Conservation (phyloP, 2,329 filamentous ascomycete genomes). For the Pyrenophora tritici-repentis region DNA sequence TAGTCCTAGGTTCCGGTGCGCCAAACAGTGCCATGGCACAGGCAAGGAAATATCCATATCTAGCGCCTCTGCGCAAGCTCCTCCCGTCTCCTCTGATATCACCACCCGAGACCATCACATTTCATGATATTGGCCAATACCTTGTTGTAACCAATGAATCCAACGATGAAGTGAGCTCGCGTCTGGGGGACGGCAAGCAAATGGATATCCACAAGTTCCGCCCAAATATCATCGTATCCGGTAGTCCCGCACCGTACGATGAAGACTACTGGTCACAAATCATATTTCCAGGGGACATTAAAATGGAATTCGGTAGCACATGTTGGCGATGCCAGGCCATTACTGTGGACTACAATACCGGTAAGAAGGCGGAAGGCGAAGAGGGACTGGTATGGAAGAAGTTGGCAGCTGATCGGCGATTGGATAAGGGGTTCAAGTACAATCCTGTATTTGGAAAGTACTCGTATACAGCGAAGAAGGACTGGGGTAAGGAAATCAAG, state of each 20-base stretch:
- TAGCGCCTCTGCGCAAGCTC: slow-evolving; percentile 43
- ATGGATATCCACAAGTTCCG: slow-evolving; percentile 73
- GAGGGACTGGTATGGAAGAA: slow-evolving; percentile 69
- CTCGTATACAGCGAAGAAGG: slow-evolving; percentile 10
- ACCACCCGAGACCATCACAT: slow-evolving; percentile 43
- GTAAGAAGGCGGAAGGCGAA: slow-evolving; percentile 61
- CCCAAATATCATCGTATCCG: slow-evolving; percentile 72
- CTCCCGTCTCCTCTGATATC: slow-evolving; percentile 38
- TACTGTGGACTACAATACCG: slow-evolving; percentile 73
- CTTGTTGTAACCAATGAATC: slow-evolving; percentile 24
- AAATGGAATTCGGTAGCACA: slow-evolving; percentile 51
- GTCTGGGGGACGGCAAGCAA: slow-evolving; percentile 54
- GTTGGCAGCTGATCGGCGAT: slow-evolving; percentile 70
- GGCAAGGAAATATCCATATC: slow-evolving; percentile 12
- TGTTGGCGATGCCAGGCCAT: slow-evolving; percentile 71
- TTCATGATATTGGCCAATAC: slow-evolving; percentile 10
- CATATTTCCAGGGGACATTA: slow-evolving; percentile 47
- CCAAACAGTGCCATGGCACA: slow-evolving; percentile 41
- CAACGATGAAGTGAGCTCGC: slow-evolving; percentile 30
- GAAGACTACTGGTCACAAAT: slow-evolving; percentile 76
- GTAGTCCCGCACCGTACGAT: slow-evolving; percentile 62
- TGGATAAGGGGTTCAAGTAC: slow-evolving; percentile 69
- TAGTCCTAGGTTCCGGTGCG: slow-evolving; percentile 66
- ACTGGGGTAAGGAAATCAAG: slow-evolving; percentile 4
- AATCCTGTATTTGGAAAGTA: slow-evolving; percentile 68